Evolutionary conservation across 1,284 basidiomycete species (phyloP).

Genomic region (Cryptococcus depauperatus): DNA sequence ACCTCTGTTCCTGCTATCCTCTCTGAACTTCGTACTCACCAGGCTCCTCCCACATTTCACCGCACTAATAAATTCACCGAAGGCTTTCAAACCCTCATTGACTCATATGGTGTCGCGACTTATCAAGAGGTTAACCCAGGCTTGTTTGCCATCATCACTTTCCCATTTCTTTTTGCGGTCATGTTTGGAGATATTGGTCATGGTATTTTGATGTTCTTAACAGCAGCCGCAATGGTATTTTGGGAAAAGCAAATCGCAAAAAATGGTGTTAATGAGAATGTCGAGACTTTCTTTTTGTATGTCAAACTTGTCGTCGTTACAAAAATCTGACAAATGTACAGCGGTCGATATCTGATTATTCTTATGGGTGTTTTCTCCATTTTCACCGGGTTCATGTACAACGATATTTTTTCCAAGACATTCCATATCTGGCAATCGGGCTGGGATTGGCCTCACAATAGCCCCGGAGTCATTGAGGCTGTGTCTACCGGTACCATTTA

Average conservation of each 20-base stretch:
- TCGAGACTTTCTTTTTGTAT: conserved; percentile 86
- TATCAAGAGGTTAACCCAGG: conserved; percentile 99
- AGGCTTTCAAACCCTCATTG: conserved; percentile 96
- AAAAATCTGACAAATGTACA: conserved; percentile 35
- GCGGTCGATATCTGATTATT: conserved; percentile 95
- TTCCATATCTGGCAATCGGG: conserved; percentile 82
- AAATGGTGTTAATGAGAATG: conserved; percentile 66
- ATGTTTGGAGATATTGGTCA: conserved; percentile 99
- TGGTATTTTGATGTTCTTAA: conserved; percentile 71
- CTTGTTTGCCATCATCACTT: conserved; percentile 85
- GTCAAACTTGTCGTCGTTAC: conserved; percentile 36
- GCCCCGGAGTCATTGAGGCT: conserved; percentile 52
- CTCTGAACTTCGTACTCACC: conserved; percentile 80
- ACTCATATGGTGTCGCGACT: conserved; percentile 87
- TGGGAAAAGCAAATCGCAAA: conserved; percentile 74
- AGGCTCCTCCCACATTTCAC: conserved; percentile 91
- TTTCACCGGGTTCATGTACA: conserved; percentile 96
- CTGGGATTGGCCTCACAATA: conserved; percentile 66
- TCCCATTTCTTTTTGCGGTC: conserved; percentile 98
- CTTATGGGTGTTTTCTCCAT: conserved; percentile 94
- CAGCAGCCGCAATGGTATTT: conserved; percentile 76
- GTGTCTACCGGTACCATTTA: conserved; percentile 63
- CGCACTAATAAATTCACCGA: conserved; percentile 95
- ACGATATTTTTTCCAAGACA: conserved; percentile 96
- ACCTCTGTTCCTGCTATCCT: conserved; percentile 87